Percentiles rank a stretch among this genome's conserved stretches.
Evolutionary conservation across 139 green algal species (phyloP).

Genomic region (Trebouxia sp.): DNA sequence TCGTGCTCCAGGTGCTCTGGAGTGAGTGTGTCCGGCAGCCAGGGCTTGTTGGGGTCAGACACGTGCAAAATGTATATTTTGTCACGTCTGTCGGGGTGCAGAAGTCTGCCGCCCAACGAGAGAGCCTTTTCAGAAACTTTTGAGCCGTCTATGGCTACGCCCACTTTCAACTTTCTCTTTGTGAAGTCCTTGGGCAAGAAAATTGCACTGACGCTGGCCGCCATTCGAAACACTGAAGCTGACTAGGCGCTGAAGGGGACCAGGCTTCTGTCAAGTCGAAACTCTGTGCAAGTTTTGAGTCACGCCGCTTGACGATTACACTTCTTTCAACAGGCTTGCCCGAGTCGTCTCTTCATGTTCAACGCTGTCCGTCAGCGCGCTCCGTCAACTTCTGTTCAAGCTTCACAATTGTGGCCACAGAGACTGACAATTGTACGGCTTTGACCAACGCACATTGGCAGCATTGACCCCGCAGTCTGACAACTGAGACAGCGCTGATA

Average conservation of each 20-base stretch:
- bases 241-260: not conserved
- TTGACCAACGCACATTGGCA: no score
- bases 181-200: not conserved
- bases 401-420: no score
- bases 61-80: conserved; percentile 25
- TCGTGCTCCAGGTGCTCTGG: conserved; percentile 20
- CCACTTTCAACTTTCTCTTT: not conserved
- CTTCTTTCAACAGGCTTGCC: no score
- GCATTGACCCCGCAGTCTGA: no score
- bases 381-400: no score
- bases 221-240: not conserved
- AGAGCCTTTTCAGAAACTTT: not conserved
- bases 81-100: conserved; percentile 9
- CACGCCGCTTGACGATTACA: no score
- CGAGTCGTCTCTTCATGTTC: no score
- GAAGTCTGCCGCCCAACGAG: not conserved
- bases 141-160: conserved; percentile 14
- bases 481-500: no score
- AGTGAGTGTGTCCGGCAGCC: conserved; percentile 7
- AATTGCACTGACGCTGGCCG: not conserved
- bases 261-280: no score
- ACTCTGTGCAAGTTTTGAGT: no score
- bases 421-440: no score
- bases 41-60: conserved; percentile 1
- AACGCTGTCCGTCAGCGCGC: no score